Conservation (phyloP, 768 basidiomycete species). For the Pulveroboletus frians region DNA sequence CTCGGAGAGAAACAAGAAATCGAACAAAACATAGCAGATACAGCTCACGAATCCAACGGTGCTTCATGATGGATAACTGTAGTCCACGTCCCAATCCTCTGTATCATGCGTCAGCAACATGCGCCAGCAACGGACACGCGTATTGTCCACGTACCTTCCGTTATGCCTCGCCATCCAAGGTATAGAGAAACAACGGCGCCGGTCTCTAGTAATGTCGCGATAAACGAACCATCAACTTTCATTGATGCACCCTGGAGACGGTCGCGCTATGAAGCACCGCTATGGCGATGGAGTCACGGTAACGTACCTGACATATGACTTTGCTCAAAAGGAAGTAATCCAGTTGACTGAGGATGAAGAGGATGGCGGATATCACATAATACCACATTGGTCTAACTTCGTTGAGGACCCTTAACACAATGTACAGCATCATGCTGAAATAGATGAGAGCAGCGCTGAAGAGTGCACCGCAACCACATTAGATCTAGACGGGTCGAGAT, state of each 20-base stretch:
- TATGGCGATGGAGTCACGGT: background rate
- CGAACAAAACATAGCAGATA: conserved; percentile 9
- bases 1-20: conserved; percentile 2
- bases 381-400: conserved; percentile 79
- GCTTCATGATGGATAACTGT: conserved; percentile 35
- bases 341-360: conserved; percentile 79
- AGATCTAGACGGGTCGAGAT: background rate
- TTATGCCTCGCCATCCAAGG: conserved; percentile 83
- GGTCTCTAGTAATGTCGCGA: conserved; percentile 82
- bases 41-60: conserved; percentile 4
- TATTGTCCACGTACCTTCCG: conserved; percentile 58
- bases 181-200: conserved; percentile 63
- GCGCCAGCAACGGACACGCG: background rate
- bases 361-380: conserved; percentile 64
- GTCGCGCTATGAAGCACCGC: conserved; percentile 9
- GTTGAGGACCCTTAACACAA: conserved; percentile 69
- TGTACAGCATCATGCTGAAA: conserved; percentile 71
- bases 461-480: background rate
- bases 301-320: conserved; percentile 64
- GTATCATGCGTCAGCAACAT: conserved; percentile 4
- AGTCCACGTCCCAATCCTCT: conserved; percentile 52
- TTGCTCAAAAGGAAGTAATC: conserved; percentile 77
- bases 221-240: conserved; percentile 81
- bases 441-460: conserved; percentile 62
- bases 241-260: conserved; percentile 49